phyloP scores from a whole-genome alignment of 345 rosid genomes.

The Eucalyptus camaldulensis region DNA sequence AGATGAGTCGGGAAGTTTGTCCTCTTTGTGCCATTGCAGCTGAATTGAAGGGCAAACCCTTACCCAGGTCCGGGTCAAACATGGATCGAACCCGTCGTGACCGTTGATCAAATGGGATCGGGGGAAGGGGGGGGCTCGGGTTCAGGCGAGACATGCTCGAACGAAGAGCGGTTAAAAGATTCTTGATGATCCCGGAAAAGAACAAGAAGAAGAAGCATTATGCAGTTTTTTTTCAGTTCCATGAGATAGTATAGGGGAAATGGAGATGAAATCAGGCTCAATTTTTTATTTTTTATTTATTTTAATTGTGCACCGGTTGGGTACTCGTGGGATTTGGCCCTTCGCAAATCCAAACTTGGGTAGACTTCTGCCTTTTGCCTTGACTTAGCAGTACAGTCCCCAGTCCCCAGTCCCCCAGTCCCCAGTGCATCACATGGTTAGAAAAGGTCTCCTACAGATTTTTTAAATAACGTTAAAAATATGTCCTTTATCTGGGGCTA shows the following conservation, averaged over 20 bases:
- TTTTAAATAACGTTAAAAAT: background rate
- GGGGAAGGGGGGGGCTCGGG: background rate
- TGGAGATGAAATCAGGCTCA: background rate
- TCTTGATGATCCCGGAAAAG: background rate
- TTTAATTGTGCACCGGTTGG: background rate
- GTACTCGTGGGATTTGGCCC: background rate
- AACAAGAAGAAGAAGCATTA: background rate
- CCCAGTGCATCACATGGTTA: background rate
- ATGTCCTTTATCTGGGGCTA: background rate
- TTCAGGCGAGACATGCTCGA: background rate
- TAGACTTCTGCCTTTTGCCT: too few species aligned
- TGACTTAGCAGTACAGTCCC: too few species aligned
- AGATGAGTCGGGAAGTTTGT: background rate
- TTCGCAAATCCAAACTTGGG: background rate
- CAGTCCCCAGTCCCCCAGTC: too few species aligned
- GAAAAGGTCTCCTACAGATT: background rate
- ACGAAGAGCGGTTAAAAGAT: background rate
- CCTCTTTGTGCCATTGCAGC: background rate
- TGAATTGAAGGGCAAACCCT: background rate
- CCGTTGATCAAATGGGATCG: background rate
- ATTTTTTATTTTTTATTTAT: background rate
- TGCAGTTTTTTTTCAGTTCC: background rate
- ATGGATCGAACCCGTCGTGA: background rate
- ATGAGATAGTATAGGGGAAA: background rate
- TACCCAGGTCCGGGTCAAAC: background rate